Evolutionary conservation across 2,329 filamentous ascomycete genomes (phyloP), one percentile per base, ranked within the genome.

Genomic region (Penicillium sp.): DNA sequence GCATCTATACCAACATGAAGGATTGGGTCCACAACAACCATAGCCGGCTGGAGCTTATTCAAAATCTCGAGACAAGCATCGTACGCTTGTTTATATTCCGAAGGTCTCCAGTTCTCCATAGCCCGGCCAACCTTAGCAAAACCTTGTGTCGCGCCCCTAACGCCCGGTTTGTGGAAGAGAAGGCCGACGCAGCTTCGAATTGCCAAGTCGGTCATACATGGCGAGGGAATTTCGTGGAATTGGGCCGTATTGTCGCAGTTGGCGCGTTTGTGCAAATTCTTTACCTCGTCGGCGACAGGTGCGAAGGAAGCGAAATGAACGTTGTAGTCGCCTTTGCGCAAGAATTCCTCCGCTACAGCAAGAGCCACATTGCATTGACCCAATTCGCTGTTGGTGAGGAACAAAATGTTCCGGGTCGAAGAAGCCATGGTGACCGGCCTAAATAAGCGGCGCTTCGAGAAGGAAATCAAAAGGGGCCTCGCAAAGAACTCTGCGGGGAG

Each of bases 341-440:
- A 58, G 0, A 81, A 66, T 24, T 77, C 77, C 31, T 76, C 69
- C 3, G 68, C 68, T 0, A 75, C 71, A 6, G 79, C 79, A 6
- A 82, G 56, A 31, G 78, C 70, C 21, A 81, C 74, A 59, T 79
- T 81, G 16, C 76, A 74, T 52, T 80, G 75, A 3, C 79, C 79
- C 54, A 73, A 71, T 52, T 81, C 79, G 47, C 71, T 69, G 59
- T 76, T 79, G 3, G 78, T 76, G 36, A 81, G 59, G 37, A 81
- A 73, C 1, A 81, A 64, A 8, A 79, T 67, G 4, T 49, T 59
- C 13, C 54, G 50, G 29, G 51, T 61, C 23, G 52, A 43, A 29
- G 52, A 29, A 28, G 56, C 18, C 62, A 68, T 67, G 6, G 8
- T 58, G 18, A 40, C 26, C 16, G 1, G 23, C 24, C 31, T 11